Evolutionary conservation across 148 eudicot genomes (phyloP).

Genomic region (Spergularia marina): DNA sequence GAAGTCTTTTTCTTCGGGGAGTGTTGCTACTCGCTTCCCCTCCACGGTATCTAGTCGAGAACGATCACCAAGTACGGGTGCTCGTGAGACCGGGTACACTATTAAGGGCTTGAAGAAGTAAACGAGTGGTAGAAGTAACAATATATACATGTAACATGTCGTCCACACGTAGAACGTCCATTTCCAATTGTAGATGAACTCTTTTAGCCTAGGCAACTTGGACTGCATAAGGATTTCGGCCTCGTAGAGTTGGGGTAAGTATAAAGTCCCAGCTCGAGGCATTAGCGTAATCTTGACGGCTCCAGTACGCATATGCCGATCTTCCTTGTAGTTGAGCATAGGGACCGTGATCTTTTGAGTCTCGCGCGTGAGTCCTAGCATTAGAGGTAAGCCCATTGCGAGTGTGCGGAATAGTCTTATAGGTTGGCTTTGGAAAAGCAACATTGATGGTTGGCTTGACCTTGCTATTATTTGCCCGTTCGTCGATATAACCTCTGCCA

Average conservation of each 20-base stretch:
- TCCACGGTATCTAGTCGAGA: background rate
- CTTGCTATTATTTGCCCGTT: conserved; percentile 39
- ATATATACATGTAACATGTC: conserved; percentile 42
- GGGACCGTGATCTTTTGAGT: conserved; percentile 50
- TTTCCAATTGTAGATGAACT: conserved; percentile 55
- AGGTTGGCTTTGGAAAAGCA: conserved; percentile 58
- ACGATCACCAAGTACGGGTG: background rate
- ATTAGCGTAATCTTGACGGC: conserved; percentile 43
- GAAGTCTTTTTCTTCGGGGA: conserved; percentile 32
- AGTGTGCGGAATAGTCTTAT: conserved; percentile 48
- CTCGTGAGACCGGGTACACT: conserved; percentile 29
- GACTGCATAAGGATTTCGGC: conserved; percentile 60
- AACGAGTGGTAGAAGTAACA: conserved; percentile 43
- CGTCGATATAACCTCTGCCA: conserved; percentile 51
- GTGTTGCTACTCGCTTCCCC: background rate
- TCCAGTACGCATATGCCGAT: conserved; percentile 33
- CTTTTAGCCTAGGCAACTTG: conserved; percentile 60
- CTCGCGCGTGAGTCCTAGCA: conserved; percentile 60
- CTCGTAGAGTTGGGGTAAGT: conserved; percentile 62
- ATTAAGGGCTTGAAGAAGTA: conserved; percentile 43
- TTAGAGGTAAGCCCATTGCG: conserved; percentile 51
- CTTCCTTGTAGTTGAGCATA: conserved; percentile 52
- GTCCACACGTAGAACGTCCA: conserved; percentile 84
- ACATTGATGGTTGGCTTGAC: conserved; percentile 74
- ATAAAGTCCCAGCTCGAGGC: conserved; percentile 53